These are phyloP conservation scores for Plectosphaerella sp. DNA, from an alignment of 2,329 filamentous ascomycete species.

Conservation along the genomic window DNA sequence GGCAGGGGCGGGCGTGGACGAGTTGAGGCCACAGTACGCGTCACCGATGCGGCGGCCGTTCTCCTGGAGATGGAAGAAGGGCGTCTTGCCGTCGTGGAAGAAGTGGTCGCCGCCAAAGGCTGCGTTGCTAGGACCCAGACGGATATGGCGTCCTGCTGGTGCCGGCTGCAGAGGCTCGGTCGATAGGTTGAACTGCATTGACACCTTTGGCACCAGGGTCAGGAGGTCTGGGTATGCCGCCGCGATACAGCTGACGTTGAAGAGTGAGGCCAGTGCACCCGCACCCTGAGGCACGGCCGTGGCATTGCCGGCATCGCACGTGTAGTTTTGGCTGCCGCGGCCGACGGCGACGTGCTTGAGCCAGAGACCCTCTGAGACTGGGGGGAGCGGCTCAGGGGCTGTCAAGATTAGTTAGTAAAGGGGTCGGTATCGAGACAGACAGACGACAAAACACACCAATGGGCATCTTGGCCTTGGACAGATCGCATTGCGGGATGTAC, in stretches of 20 bases:
- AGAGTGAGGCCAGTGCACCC: conserved; percentile 80
- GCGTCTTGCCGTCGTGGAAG: conserved; percentile 66
- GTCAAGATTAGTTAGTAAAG: conserved; percentile 22
- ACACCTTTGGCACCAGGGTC: conserved; percentile 58
- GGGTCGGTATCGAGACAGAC: neutral
- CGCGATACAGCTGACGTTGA: conserved; percentile 80
- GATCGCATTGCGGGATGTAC: conserved; percentile 44
- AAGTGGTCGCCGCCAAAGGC: conserved; percentile 73
- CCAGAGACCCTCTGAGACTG: conserved; percentile 53
- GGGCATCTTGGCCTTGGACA: conserved; percentile 48
- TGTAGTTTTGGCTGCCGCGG: conserved; percentile 92
- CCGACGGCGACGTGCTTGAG: conserved; percentile 80
- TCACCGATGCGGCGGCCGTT: conserved; percentile 50
- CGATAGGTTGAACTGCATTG: conserved; percentile 60
- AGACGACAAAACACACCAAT: conserved; percentile 30
- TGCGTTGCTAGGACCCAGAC: conserved; percentile 54
- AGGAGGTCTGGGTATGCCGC: conserved; percentile 65
- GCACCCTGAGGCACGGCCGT: conserved; percentile 57
- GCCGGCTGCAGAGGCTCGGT: conserved; percentile 16
- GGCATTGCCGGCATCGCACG: conserved; percentile 61
- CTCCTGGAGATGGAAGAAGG: conserved; percentile 76
- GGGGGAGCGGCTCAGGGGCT: conserved; percentile 56
- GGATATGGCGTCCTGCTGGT: conserved; percentile 6
- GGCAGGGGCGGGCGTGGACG: conserved; percentile 56
- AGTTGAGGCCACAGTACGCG: conserved; percentile 58